phyloP scores from a whole-genome alignment of 1,284 basidiomycete genomes.

The Trichosporon sp. region DNA sequence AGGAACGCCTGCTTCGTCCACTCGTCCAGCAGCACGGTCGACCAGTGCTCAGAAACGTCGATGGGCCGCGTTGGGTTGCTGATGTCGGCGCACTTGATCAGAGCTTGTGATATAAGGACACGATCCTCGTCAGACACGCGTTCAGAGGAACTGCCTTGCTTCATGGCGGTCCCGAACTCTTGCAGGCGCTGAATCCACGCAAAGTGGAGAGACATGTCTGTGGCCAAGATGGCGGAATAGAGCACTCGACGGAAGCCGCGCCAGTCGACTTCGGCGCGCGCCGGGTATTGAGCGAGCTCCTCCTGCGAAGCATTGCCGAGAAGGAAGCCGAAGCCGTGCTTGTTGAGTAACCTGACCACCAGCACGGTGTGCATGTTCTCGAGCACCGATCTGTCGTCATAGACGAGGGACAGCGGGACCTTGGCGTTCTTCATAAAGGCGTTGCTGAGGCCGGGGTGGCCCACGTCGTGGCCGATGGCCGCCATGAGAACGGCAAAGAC shows the following conservation, averaged over 20 bases:
- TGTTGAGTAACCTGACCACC: slow-evolving; percentile 71
- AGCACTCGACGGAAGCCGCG: slow-evolving; percentile 65
- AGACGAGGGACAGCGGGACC: slow-evolving; percentile 77
- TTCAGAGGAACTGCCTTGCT: slow-evolving; percentile 4
- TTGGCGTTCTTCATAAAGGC: slow-evolving; percentile 90
- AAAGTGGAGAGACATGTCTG: slow-evolving; percentile 85
- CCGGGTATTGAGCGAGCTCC: slow-evolving; percentile 7
- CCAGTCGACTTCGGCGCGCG: slow-evolving; percentile 40
- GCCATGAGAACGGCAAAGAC: slow-evolving; percentile 77
- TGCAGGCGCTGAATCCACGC: slow-evolving; percentile 70
- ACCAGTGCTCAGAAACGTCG: slow-evolving; percentile 82
- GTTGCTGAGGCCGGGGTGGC: slow-evolving; percentile 87
- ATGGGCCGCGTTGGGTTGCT: slow-evolving; percentile 93
- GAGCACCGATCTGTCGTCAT: slow-evolving; percentile 78
- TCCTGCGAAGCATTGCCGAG: slow-evolving; percentile 27
- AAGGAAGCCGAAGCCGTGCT: slow-evolving; percentile 61
- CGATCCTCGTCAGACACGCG: slow-evolving; percentile 51
- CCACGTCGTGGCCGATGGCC: slow-evolving; percentile 91
- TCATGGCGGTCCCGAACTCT: slow-evolving; percentile 41
- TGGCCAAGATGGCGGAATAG: slow-evolving; percentile 73
- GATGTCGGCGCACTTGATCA: slow-evolving; percentile 95
- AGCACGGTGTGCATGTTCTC: slow-evolving; percentile 90
- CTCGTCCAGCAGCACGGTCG: slow-evolving; percentile 74
- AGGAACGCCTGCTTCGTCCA: slow-evolving; percentile 81
- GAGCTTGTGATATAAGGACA: slow-evolving; percentile 74